Percentiles rank a stretch among this genome's conserved stretches.
Conservation (phyloP, 2,329 filamentous ascomycete genomes). For the Magnaporthiopsis incrustans region DNA sequence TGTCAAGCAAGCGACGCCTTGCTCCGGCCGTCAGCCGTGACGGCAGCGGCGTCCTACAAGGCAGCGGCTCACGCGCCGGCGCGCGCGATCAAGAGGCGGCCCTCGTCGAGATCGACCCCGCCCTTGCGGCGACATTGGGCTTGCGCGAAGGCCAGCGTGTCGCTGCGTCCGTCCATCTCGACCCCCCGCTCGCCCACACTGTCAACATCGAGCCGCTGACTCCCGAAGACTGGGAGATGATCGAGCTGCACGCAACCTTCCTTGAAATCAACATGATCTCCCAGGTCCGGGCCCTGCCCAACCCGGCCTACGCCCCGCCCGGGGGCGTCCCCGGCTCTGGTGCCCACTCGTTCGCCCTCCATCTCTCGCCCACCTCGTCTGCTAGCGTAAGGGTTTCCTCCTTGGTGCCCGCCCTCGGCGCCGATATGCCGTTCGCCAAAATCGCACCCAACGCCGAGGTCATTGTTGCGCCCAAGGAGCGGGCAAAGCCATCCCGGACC, state of each 20-base stretch:
- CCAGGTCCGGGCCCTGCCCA: slow-evolving; percentile 88
- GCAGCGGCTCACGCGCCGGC: slow-evolving; percentile 24
- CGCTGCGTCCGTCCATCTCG: slow-evolving; percentile 64
- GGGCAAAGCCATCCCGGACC: slow-evolving; percentile 64
- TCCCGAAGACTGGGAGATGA: slow-evolving; percentile 96
- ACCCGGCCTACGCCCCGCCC: slow-evolving; percentile 58
- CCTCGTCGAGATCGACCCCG: slow-evolving; percentile 79
- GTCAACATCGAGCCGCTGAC: slow-evolving; percentile 96
- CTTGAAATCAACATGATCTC: slow-evolving; percentile 87
- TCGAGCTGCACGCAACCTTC: slow-evolving; percentile 93
- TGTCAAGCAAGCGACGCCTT: slow-evolving; percentile 83
- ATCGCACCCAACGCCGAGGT: slow-evolving; percentile 92
- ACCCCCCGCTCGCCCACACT: slow-evolving; percentile 85
- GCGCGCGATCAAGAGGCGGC: slow-evolving; percentile 66
- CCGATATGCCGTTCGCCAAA: slow-evolving; percentile 74
- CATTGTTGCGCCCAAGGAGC: slow-evolving; percentile 89
- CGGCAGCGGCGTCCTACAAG: slow-evolving; percentile 45
- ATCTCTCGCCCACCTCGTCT: slow-evolving; percentile 90
- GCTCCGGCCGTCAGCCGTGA: slow-evolving; percentile 67
- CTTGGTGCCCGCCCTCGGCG: slow-evolving; percentile 64
- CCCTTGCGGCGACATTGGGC: slow-evolving; percentile 69
- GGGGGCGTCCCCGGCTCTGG: slow-evolving; percentile 33
- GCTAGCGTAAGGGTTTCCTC: slow-evolving; percentile 84
- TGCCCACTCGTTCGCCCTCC: slow-evolving; percentile 77
- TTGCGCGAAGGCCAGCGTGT: slow-evolving; percentile 77